Evolutionary conservation across 441 rosid species (phyloP), one percentile per base, ranked within the genome.

Genomic region (Jatropha podagrica): DNA sequence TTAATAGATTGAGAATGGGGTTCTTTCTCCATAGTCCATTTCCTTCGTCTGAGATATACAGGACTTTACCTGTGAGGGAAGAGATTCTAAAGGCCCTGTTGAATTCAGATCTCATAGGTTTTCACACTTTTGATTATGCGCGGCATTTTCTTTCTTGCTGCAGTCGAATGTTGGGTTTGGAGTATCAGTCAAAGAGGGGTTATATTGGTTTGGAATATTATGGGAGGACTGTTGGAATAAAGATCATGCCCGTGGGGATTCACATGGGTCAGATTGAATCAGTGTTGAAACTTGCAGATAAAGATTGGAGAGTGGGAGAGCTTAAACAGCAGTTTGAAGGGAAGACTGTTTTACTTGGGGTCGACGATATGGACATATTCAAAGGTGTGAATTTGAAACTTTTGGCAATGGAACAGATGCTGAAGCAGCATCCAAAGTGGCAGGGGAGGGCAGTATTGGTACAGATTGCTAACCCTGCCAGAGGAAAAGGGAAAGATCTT

Each of bases 191-290:
- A 11, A 89, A 89, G 81, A 80, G 96, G 76, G 96, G 96, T 69
- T 91, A 91, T 78, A 91, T 91, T 41, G 93, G 96, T 15, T 68
- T 91, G 83, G 96, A 91, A 54, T 91, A 91, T 75, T 89, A 83
- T 82, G 95, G 95, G 38, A 85, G 95, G 86, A 91, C 95, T 7
- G 85, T 91, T 71, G 93, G 96, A 73, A 86, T 91, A 83, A 91
- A 91, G 82, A 91, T 91, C 69, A 89, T 91, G 96, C 96, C 96
- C 26, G 92, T 91, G 42, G 96, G 96, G 52, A 89, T 89, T 61
- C 96, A 91, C 81, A 91, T 89, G 93, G 96, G 90, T 32, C 96
- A 89, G 86, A 89, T 91, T 63, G 87, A 88, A 81, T 83, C 89
- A 2, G 93, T 91, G 13, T 60, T 91, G 80, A 86, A 76, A 79